phyloP scores from a whole-genome alignment of 352 stramenopile genomes.

The Pythium guiyangense region DNA sequence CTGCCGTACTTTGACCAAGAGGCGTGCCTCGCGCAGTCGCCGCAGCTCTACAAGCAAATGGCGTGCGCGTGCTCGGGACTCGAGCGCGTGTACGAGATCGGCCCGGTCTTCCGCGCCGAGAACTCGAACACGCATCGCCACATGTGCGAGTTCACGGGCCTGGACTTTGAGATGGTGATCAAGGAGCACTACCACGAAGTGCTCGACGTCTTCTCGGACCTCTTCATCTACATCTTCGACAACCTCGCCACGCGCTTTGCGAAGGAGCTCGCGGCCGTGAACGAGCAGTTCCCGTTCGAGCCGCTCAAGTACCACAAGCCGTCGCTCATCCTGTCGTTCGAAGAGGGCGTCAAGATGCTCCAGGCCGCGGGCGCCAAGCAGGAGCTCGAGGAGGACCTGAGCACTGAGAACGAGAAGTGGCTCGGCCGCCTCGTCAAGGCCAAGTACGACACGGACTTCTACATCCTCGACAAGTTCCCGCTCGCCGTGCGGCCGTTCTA shows the following conservation, averaged over 20 bases:
- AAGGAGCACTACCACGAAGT: constrained; percentile 99
- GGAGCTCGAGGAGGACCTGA: constrained; percentile 78
- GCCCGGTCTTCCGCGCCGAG: constrained; percentile 99
- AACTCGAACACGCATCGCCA: constrained; percentile 99
- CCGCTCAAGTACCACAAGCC: constrained; percentile 95
- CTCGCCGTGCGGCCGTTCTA: constrained; percentile 99
- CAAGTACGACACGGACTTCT: constrained; percentile 99
- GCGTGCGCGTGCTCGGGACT: constrained; percentile 96
- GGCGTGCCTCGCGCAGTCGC: constrained; percentile 95
- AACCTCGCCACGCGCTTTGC: constrained; percentile 92
- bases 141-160: constrained; percentile 99
- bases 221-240: constrained; percentile 99
- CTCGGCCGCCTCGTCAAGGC: constrained; percentile 93
- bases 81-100: constrained; percentile 98
- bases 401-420: constrained; percentile 97
- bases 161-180: constrained; percentile 99
- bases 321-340: constrained; percentile 92
- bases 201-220: constrained; percentile 95
- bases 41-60: constrained; percentile 99
- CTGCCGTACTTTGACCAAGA: constrained; percentile 98
- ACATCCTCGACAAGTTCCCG: constrained; percentile 99
- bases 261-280: constrained; percentile 94
- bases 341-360: constrained; percentile 93
- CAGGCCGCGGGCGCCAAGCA: constrained; percentile 74
- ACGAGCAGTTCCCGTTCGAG: constrained; percentile 97